phyloP scores from a whole-genome alignment of 2,329 filamentous ascomycete species.

The Colletotrichum euphorbiae region DNA sequence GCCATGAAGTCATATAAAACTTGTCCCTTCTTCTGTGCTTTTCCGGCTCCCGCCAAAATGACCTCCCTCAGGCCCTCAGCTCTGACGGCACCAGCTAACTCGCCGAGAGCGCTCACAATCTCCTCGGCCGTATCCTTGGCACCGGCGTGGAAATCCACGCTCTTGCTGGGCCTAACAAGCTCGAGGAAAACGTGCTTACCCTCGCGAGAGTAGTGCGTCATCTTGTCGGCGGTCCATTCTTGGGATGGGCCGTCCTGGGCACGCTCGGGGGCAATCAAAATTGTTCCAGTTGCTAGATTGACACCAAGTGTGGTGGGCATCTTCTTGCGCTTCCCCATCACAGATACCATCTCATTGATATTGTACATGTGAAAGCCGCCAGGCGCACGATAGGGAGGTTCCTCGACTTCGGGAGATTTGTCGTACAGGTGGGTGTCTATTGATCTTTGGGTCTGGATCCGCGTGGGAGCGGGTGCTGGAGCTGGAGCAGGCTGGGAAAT shows the following conservation, averaged over 20 bases:
- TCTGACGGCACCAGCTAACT: conserved; percentile 86
- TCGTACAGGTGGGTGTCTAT: conserved; percentile 42
- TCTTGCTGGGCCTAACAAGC: conserved; percentile 90
- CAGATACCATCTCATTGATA: conserved; percentile 96
- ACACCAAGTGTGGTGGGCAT: conserved; percentile 98
- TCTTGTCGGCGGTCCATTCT: conserved; percentile 93
- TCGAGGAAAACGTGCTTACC: conserved; percentile 98
- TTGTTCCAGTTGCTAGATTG: conserved; percentile 87
- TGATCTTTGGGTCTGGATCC: conserved; percentile 42
- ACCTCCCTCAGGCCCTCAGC: conserved; percentile 89
- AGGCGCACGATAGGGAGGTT: conserved; percentile 54
- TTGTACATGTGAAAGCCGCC: conserved; percentile 95
- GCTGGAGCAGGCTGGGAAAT: conserved; percentile 42
- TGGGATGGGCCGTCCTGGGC: conserved; percentile 84
- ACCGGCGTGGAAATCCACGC: conserved; percentile 95
- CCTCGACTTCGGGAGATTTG: conserved; percentile 43
- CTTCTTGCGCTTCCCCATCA: conserved; percentile 97
- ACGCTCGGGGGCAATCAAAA: conserved; percentile 91
- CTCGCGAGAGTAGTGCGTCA: conserved; percentile 98
- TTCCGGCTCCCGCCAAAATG: conserved; percentile 79
- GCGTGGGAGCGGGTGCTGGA: conserved; percentile 22
- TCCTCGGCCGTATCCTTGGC: conserved; percentile 97
- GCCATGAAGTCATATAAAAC: conserved; percentile 97
- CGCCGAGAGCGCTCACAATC: conserved; percentile 88
- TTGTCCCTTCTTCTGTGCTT: conserved; percentile 81